A percentile compares a stretch with the other conserved stretches of the same genome.
phyloP scores from a whole-genome alignment of 2,329 filamentous ascomycete species.

The Colletotrichum gloeosporioides region DNA sequence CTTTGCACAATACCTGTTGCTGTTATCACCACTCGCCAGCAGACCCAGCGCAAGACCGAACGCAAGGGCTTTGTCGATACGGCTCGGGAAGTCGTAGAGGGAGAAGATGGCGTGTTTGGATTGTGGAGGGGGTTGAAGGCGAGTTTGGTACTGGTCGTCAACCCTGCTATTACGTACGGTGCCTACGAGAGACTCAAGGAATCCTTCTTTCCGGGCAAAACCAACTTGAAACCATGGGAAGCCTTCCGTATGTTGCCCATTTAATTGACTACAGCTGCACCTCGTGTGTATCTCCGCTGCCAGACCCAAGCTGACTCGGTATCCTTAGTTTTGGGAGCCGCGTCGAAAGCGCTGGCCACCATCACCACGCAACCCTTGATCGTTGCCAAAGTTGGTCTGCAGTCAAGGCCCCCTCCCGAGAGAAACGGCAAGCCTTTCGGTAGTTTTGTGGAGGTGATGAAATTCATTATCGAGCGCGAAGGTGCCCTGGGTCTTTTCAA shows the following conservation, averaged over 20 bases:
- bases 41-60: slow-evolving; percentile 86
- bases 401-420: slow-evolving; percentile 86
- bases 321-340: slow-evolving; percentile 78
- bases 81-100: slow-evolving; percentile 84
- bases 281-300: not conserved
- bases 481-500: slow-evolving; percentile 89
- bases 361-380: slow-evolving; percentile 94
- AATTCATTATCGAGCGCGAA: slow-evolving; percentile 89
- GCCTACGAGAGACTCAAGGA: slow-evolving; percentile 90
- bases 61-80: slow-evolving; percentile 88
- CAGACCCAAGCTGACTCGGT: not conserved
- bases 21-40: slow-evolving; percentile 93
- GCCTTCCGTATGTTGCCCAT: slow-evolving; percentile 77
- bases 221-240: slow-evolving; percentile 79
- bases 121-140: slow-evolving; percentile 96
- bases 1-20: slow-evolving; percentile 96
- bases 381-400: slow-evolving; percentile 95
- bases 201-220: slow-evolving; percentile 77
- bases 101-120: slow-evolving; percentile 87
- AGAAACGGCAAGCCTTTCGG: slow-evolving; percentile 92
- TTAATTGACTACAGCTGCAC: not conserved
- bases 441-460: slow-evolving; percentile 92
- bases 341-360: slow-evolving; percentile 92
- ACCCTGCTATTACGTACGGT: slow-evolving; percentile 97
- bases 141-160: slow-evolving; percentile 92